Percentiles rank a stretch among this genome's conserved stretches.
These are phyloP conservation scores for Candida sp. DNA, from an alignment of 1,139 yeast genomes.

Conservation along the genomic window DNA sequence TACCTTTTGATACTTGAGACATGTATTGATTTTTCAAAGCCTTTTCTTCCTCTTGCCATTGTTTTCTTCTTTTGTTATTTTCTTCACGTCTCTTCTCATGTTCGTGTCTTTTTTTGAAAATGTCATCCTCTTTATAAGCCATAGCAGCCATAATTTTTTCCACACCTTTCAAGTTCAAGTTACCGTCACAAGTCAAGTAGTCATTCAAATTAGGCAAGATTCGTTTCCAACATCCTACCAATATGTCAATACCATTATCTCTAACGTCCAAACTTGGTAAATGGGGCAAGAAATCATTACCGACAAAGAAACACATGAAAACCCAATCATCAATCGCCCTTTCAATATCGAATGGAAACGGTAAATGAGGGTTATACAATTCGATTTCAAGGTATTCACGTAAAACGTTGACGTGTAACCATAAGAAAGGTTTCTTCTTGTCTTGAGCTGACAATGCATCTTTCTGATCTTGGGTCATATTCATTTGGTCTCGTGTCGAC, in stretches of 20 bases:
- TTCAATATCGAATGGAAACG: slow-evolving; percentile 83
- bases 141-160: slow-evolving; percentile 65
- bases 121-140: slow-evolving; percentile 75
- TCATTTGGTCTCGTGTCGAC: slow-evolving; percentile 48
- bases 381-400: slow-evolving; percentile 89
- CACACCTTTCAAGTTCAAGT: slow-evolving; percentile 69
- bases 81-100: slow-evolving; percentile 66
- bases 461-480: slow-evolving; percentile 61
- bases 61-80: slow-evolving; percentile 56
- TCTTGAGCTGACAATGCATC: slow-evolving; percentile 53
- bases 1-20: slow-evolving; percentile 52
- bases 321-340: slow-evolving; percentile 99
- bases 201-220: slow-evolving; percentile 64
- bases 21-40: slow-evolving; percentile 30
- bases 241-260: slow-evolving; percentile 85
- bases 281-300: slow-evolving; percentile 98
- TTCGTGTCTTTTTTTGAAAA: slow-evolving; percentile 67
- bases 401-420: slow-evolving; percentile 87
- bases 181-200: slow-evolving; percentile 89
- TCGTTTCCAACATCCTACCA: slow-evolving; percentile 82
- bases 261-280: slow-evolving; percentile 92
- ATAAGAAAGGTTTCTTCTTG: slow-evolving; percentile 80
- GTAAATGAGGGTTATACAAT: slow-evolving; percentile 62
- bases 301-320: slow-evolving; percentile 97
- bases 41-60: slow-evolving; percentile 39